Base-by-base conservation (phyloP, 2,329 filamentous ascomycete genomes). In the Colletotrichum gigasporum region DNA sequence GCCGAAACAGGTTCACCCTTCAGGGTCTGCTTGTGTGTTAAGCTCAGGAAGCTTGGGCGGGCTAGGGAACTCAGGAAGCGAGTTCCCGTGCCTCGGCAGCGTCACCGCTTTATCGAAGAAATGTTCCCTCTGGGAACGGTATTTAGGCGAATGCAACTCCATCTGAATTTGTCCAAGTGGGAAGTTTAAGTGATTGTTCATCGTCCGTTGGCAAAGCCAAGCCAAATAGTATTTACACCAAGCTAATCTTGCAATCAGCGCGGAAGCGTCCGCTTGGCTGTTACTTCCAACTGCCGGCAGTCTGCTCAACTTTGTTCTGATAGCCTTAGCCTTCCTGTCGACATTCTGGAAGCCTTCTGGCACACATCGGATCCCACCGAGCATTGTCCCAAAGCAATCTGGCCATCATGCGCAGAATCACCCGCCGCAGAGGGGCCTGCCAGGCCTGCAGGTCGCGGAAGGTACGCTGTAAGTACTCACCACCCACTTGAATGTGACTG, bases 341-440 rank as follows among this genome's bases (percentile, higher is more conserved):
- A 35, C 18, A 50, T 45, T 42, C 45, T 35, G 26, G 32, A 53
- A 53, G 8, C 18, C 14, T 28, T 47, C n/a, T 30, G 12, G 37
- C 9, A 32, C 3, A 4, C 16, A 8, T 28, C 52, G 7, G 14
- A 18, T 45, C 14, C 37, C n/a, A 47, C n/a, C n/a, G n/a, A n/a
- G n/a, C n/a, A 48, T 8, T n/a, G 8, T n/a, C 16, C 10, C 14
- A n/a, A n/a, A 22, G 11, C 42, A 16, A 20, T 11, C n/a, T n/a
- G n/a, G n/a, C n/a, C 47, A 44, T 6, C 4, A 64, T 64, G 61
- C 55, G 61, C 8, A 51, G 61, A 35, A 60, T 64, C 20, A 64
- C 61, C 14, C 61, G 61, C 16, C 42, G 61, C 7, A 64, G 61
- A 53, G 61, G 61, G 3, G 61, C 61, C 10, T 64, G 61, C 16